phyloP scores from a whole-genome alignment of 78 protist species.

The Thecamonas trahens region DNA sequence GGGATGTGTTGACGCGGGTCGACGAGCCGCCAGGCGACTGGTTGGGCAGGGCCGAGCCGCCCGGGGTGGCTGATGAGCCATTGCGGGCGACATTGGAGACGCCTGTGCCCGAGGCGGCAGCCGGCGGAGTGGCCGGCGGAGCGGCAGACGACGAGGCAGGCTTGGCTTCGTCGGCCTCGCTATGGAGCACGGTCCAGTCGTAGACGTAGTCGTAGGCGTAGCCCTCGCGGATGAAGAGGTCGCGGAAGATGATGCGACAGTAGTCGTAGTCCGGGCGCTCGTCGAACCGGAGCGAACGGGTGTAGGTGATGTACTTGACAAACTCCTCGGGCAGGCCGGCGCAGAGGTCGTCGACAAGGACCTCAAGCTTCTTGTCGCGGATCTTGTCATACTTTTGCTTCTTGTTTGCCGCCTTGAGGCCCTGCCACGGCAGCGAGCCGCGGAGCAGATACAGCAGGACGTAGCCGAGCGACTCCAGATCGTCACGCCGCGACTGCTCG shows the following conservation, averaged over 20 bases:
- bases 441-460: conserved; percentile 60
- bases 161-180: too few relatives aligned
- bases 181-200: conserved; percentile 40
- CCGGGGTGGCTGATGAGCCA: too few relatives aligned
- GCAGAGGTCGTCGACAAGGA: conserved; percentile 72
- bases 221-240: conserved; percentile 44
- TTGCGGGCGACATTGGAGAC: too few relatives aligned
- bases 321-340: conserved; percentile 54
- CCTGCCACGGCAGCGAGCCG: conserved; percentile 76
- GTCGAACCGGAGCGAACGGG: conserved; percentile 44
- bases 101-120: too few relatives aligned
- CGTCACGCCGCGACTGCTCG: conserved; percentile 92
- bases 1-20: too few relatives aligned
- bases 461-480: conserved; percentile 84
- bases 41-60: too few relatives aligned
- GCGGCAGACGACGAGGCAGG: too few relatives aligned
- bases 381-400: conserved; percentile 92
- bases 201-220: conserved; percentile 31
- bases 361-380: conserved; percentile 75
- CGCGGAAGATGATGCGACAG: conserved; percentile 50
- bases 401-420: conserved; percentile 70
- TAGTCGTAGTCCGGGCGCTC: conserved; percentile 59
- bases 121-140: too few relatives aligned
- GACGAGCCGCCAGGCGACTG: too few relatives aligned
- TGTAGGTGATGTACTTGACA: conserved; percentile 37